A percentile compares a stretch with the other conserved stretches of the same genome.
phyloP scores from a whole-genome alignment of 768 basidiomycete species.

The Mycena belliarum region DNA sequence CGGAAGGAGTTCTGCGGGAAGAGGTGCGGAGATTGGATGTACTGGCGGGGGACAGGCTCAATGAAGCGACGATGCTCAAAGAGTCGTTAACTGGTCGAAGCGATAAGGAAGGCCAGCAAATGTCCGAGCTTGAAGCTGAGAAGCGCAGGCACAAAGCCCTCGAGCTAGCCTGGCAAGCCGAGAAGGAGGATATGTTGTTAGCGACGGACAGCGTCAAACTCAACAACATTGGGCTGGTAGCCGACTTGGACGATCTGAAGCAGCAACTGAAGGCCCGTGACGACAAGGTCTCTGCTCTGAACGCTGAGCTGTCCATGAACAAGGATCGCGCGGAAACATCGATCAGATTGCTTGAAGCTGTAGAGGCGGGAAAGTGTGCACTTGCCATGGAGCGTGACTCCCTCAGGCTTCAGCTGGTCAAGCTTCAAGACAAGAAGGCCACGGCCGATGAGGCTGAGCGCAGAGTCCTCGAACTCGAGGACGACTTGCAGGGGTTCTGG shows the following conservation, averaged over 20 bases:
- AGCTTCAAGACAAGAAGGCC: conserved; percentile 42
- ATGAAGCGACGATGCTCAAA: conserved; percentile 45
- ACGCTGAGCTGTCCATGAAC: conserved; percentile 65
- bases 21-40: conserved; percentile 55
- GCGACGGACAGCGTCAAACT: conserved; percentile 41
- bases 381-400: conserved; percentile 44
- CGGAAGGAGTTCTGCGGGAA: conserved; percentile 43
- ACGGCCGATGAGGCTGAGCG: conserved; percentile 57
- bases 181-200: conserved; percentile 45
- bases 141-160: conserved; percentile 41
- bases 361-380: conserved; percentile 38
- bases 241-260: conserved; percentile 42
- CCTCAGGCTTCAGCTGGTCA: conserved; percentile 39
- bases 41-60: conserved; percentile 45
- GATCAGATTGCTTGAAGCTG: conserved; percentile 43
- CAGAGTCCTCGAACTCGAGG: conserved; percentile 54
- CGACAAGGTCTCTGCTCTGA: conserved; percentile 48
- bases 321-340: conserved; percentile 62
- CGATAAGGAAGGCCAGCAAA: conserved; percentile 35
- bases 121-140: conserved; percentile 44
- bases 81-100: conserved; percentile 44
- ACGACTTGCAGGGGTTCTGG: conserved; percentile 54
- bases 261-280: conserved; percentile 41
- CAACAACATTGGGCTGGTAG: conserved; percentile 42
- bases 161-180: conserved; percentile 51